Evolutionary conservation across 768 basidiomycete species (phyloP).

Genomic region (Trametes sanguinea): DNA sequence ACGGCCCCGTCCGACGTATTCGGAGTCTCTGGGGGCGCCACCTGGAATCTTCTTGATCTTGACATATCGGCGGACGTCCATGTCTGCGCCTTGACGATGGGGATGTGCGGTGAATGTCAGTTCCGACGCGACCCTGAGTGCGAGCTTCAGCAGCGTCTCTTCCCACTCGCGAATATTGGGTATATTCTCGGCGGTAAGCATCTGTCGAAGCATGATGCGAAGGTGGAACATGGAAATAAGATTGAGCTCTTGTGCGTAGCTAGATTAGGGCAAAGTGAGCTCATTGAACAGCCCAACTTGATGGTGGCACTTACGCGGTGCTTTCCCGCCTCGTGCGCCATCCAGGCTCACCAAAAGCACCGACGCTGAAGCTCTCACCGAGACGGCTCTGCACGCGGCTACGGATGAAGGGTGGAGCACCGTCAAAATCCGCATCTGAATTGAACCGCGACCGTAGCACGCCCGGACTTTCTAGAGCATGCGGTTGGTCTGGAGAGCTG

Average conservation of each 20-base stretch:
- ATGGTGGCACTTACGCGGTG: conserved; percentile 65
- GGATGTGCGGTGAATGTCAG: conserved; percentile 72
- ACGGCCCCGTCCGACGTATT: conserved; percentile 97
- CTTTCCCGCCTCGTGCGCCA: conserved; percentile 90
- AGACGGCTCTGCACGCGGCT: conserved; percentile 83
- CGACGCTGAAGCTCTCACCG: conserved; percentile 44
- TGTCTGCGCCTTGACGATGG: conserved; percentile 84
- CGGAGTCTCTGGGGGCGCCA: conserved; percentile 87
- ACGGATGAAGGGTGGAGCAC: conserved; percentile 75
- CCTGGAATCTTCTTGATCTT: conserved; percentile 99
- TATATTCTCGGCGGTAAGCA: conserved; percentile 80
- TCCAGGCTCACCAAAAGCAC: conserved; percentile 57
- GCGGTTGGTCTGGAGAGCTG: conserved; percentile 67
- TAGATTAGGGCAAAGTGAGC: conserved; percentile 32
- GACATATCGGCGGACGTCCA: conserved; percentile 93
- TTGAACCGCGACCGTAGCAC: conserved; percentile 63
- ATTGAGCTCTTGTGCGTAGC: conserved; percentile 84
- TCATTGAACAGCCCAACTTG: background rate
- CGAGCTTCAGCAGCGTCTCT: conserved; percentile 74
- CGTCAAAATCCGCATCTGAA: conserved; percentile 74
- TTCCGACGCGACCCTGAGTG: conserved; percentile 84
- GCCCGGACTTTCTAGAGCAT: conserved; percentile 57
- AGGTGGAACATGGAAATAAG: conserved; percentile 86
- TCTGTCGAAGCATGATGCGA: conserved; percentile 88
- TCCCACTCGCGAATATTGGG: conserved; percentile 90